A percentile compares a stretch with the other conserved stretches of the same genome.
These are phyloP conservation scores for Tetracladium marchalianum DNA, from an alignment of 495 filamentous ascomycete genomes.

Conservation along the genomic window DNA sequence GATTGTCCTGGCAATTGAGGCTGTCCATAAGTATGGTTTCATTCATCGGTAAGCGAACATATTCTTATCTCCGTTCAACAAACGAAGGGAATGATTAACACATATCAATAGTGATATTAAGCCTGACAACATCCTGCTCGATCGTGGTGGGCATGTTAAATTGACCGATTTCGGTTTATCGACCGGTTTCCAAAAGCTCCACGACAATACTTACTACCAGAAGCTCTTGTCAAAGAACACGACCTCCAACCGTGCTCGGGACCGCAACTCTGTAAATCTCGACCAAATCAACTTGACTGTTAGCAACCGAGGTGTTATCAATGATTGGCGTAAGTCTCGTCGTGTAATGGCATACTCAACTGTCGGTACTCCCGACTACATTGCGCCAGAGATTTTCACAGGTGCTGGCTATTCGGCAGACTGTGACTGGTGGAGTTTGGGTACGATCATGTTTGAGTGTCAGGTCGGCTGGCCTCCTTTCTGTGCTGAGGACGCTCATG, in stretches of 20 bases:
- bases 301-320: constrained; percentile 91
- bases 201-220: constrained; percentile 97
- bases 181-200: constrained; percentile 93
- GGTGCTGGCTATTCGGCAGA: constrained; percentile 90
- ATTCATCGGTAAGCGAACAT: constrained; percentile 74
- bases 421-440: constrained; percentile 98
- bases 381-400: constrained; percentile 96
- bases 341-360: constrained; percentile 95
- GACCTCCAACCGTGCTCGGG: constrained; percentile 62
- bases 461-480: constrained; percentile 98
- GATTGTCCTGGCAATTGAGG: constrained; percentile 93
- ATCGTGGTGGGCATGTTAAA: constrained; percentile 93
- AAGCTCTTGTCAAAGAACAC: constrained; percentile 61
- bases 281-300: constrained; percentile 98
- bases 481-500: constrained; percentile 93
- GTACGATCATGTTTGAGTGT: constrained; percentile 99
- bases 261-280: constrained; percentile 84
- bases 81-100: constrained; percentile 3
- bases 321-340: constrained; percentile 95
- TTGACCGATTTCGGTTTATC: constrained; percentile 97
- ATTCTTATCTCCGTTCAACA: neutral
- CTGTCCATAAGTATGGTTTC: constrained; percentile 95
- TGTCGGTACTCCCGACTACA: constrained; percentile 97
- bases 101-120: constrained; percentile 76
- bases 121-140: constrained; percentile 95